Evolutionary conservation across 805 yeast species (phyloP), one percentile per base, ranked within the genome.

Genomic region (Komagataella kurtzmanii): DNA sequence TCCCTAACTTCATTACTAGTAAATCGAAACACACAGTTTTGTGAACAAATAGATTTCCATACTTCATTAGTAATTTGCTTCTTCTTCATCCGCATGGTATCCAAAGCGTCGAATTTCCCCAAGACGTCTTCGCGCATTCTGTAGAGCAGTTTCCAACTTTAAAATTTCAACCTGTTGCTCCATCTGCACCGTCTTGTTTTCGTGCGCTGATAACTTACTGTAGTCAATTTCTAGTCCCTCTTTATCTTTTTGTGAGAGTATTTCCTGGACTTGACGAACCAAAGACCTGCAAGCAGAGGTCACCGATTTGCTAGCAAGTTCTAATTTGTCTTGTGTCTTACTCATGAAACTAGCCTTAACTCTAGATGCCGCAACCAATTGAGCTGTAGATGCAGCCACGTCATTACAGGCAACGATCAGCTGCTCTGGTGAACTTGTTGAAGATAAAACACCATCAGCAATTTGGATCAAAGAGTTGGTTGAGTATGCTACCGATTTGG

Each of bases 331-430:
- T 64, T 87, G 96, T 2, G 89, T 76, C 61, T 81, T 80, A 1
- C 95, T 86, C 68, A 79, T 78, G 58, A 80, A 77, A 46, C 83
- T 76, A 0, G 95, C 88, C 64, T 88, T 88, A 19, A 87, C 95
- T 58, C 96, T 76, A 0, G 96, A 83, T 0, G 96, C 93, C 5
- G 96, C 90, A 5, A 88, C 97, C 50, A 88, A 74, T 69, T 88
- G 97, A 2, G 91, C 95, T 1, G 96, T 88, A 0, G 96, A 83
- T 0, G 96, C 89, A 1, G 95, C 90, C 7, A 88, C 96, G 63
- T 88, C 95, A 59, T 86, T 87, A 1, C 95, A 88, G 0, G 96
- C 91, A 23, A 88, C 96, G 58, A 88, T 85, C 54, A 88, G 75
- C 67, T 88, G 86, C 62, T 88, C 96, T 53, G 81, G 88, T 0